A percentile compares a stretch with the other conserved stretches of the same genome.
These are phyloP conservation scores for Solanum appendiculatum DNA, from an alignment of 257 asterid genomes.

Conservation along the genomic window DNA sequence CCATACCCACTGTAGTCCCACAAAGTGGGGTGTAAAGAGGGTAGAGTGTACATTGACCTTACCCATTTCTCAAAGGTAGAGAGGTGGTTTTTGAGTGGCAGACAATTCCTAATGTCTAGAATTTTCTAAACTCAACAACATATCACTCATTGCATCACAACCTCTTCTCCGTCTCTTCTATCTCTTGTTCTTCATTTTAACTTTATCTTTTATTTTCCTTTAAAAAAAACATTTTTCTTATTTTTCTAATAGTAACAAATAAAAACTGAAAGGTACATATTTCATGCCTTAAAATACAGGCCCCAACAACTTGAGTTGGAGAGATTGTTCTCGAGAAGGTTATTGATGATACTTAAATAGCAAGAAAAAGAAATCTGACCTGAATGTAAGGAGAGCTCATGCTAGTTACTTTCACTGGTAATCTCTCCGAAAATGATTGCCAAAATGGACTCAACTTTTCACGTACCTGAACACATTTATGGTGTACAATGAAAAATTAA, in stretches of 20 bases:
- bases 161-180: neutral
- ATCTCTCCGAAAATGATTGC: constrained; percentile 47
- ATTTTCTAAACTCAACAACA: neutral
- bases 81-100: neutral
- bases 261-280: neutral
- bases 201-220: neutral
- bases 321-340: neutral
- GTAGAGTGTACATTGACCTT: neutral
- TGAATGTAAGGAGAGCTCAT: constrained; percentile 23
- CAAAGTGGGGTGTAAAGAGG: neutral
- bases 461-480: constrained; percentile 46
- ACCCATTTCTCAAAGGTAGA: neutral
- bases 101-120: neutral
- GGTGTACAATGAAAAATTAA: neutral
- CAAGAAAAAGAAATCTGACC: constrained; percentile 22
- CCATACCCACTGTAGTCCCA: neutral
- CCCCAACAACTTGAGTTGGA: neutral
- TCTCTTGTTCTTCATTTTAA: neutral
- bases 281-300: neutral
- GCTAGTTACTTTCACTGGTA: constrained; percentile 36
- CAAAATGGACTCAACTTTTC: constrained; percentile 48
- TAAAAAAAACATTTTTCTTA: neutral
- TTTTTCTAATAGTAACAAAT: neutral
- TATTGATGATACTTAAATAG: neutral
- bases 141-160: neutral